Evolutionary conservation across 2,329 filamentous ascomycete species (phyloP), one percentile per base, ranked within the genome.

Genomic region (Cryphonectria nitschkei): DNA sequence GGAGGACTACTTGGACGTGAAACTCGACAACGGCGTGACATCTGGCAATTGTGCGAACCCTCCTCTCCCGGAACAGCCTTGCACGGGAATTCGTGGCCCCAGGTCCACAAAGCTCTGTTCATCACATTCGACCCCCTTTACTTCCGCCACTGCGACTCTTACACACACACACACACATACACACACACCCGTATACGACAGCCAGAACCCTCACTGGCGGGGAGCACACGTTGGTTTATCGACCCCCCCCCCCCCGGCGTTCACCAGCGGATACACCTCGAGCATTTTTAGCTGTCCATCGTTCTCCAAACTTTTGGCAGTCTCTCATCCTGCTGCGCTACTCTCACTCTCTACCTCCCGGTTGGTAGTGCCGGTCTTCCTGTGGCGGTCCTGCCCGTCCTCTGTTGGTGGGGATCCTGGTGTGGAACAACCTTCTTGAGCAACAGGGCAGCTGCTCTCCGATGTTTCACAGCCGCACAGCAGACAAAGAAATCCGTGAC

Each of bases 391-490:
- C 26, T 13, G 22, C 32, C 43, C 39, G 41, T 62, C n/a, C n/a
- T 62, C 43, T 63, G 68, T 65, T 71, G 37, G 54, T 58, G 69
- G 68, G 16, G 32, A 66, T 37, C 56, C 46, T 46, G 60, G 37
- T 43, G 54, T 65, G 50, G 65, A 68, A 67, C 67, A 50, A 41
- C 60, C 52, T 61, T 54, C 54, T 50, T 66, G 74, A 72, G 73
- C 73, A 69, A 77, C 73, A 76, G 75, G 74, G 76, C 70, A 75
- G 75, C 75, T 67, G 70, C 70, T 74, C 72, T 69, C 76, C 74
- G 70, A 76, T 80, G 80, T 81, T 78, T 80, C 76, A 79, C 76
- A 74, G 74, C 74, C 70, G 71, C 75, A 73, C 74, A 72, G 70
- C 75, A 75, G 75, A 76, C 77, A 80, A 79, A 78, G 75, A 76